phyloP scores from a whole-genome alignment of 1,284 basidiomycete species.

The Heterobasidion irregulare region DNA sequence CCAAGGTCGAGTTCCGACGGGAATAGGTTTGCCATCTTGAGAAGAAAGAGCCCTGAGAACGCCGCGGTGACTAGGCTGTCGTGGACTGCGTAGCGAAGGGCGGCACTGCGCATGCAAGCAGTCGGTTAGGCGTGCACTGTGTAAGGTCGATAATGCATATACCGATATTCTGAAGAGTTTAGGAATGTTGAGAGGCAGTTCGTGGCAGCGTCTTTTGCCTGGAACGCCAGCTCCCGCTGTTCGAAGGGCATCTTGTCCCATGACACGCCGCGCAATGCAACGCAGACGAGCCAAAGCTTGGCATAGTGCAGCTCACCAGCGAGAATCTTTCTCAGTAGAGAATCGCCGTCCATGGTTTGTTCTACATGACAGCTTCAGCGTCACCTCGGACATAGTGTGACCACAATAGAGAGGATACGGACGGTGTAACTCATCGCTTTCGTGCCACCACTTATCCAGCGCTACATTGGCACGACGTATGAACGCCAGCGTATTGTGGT shows the following conservation, averaged over 20 bases:
- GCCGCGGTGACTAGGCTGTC: conserved; percentile 88
- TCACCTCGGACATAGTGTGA: background rate
- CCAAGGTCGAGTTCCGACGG: conserved; percentile 71
- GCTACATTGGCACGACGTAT: conserved; percentile 81
- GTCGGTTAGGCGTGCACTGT: background rate
- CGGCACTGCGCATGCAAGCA: conserved; percentile 41
- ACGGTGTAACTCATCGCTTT: conserved; percentile 81
- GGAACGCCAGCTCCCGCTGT: conserved; percentile 88
- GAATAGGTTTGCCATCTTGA: conserved; percentile 88
- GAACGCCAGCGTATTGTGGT: conserved; percentile 76
- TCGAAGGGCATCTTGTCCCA: conserved; percentile 96
- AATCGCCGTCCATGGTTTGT: conserved; percentile 76
- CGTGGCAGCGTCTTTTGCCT: conserved; percentile 86
- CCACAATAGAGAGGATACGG: conserved; percentile 15
- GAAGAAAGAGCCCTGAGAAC: conserved; percentile 86
- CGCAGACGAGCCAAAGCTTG: conserved; percentile 89
- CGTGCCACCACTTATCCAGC: conserved; percentile 83
- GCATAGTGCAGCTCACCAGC: conserved; percentile 85
- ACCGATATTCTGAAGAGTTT: conserved; percentile 72
- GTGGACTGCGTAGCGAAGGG: conserved; percentile 84
- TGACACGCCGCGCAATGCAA: conserved; percentile 81
- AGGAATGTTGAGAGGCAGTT: conserved; percentile 78
- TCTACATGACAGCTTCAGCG: conserved; percentile 28
- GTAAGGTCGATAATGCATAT: conserved; percentile 12
- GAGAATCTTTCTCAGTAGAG: conserved; percentile 78